A percentile compares a stretch with the other conserved stretches of the same genome.
Conservation (phyloP, 1,284 basidiomycete species). For the Trichosporon inkin region DNA sequence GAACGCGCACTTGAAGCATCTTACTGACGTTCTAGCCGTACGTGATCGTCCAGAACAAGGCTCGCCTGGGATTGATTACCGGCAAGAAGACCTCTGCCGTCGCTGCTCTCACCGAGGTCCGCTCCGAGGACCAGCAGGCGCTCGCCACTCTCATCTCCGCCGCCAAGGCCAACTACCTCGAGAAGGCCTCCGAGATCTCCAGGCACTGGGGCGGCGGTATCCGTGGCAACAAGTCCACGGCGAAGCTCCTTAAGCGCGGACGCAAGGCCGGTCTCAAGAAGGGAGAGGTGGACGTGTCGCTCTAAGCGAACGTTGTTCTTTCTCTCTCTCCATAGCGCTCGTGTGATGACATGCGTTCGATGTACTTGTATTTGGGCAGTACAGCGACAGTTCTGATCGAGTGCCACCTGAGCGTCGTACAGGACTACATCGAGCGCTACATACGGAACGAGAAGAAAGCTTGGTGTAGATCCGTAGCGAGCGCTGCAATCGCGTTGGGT, state of each 20-base stretch:
- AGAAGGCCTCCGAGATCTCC: slow-evolving; percentile 90
- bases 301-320: slow-evolving; percentile 32
- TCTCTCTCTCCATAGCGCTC: background rate
- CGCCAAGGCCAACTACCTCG: slow-evolving; percentile 96
- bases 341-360: slow-evolving; percentile 1
- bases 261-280: slow-evolving; percentile 61
- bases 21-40: slow-evolving; percentile 56
- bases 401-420: too few relatives aligned
- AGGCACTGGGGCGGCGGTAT: slow-evolving; percentile 94
- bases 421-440: too few relatives aligned
- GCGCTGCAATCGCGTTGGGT: too few relatives aligned
- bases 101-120: slow-evolving; percentile 85
- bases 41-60: slow-evolving; percentile 95
- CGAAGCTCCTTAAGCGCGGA: slow-evolving; percentile 90
- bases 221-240: slow-evolving; percentile 84
- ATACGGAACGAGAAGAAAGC: too few relatives aligned
- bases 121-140: slow-evolving; percentile 89
- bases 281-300: slow-evolving; percentile 47
- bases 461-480: too few relatives aligned
- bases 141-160: slow-evolving; percentile 88
- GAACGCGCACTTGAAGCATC: too few relatives aligned
- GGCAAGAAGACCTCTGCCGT: slow-evolving; percentile 94
- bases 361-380: background rate
- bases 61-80: slow-evolving; percentile 69
- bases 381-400: too few relatives aligned